Conservation (phyloP, 305 asterid genomes). For the Euphrasia arctica region DNA sequence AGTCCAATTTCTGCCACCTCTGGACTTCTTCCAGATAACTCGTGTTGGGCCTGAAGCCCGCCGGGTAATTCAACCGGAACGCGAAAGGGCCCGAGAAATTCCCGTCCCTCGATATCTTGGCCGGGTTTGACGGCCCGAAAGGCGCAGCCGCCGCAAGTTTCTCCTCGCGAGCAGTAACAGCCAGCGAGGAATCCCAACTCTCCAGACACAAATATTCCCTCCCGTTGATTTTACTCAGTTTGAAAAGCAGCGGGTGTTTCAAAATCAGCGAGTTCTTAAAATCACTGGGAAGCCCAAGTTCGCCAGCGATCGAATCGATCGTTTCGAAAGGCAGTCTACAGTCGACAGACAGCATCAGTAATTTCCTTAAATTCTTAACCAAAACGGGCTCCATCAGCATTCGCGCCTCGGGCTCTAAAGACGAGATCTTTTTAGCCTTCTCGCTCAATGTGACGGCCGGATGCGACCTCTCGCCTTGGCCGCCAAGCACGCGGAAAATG, state of each 20-base stretch:
- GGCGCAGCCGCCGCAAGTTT: slow-evolving; percentile 26
- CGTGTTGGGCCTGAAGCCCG: slow-evolving; percentile 85
- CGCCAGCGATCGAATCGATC: slow-evolving; percentile 47
- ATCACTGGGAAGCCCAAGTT: slow-evolving; percentile 77
- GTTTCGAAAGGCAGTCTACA: slow-evolving; percentile 70
- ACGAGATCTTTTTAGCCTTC: slow-evolving; percentile 63
- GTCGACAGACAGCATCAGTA: slow-evolving; percentile 87
- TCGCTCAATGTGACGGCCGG: slow-evolving; percentile 68
- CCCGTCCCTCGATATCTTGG: slow-evolving; percentile 68
- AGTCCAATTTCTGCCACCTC: slow-evolving; percentile 93
- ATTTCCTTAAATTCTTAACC: slow-evolving; percentile 70
- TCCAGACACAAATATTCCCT: slow-evolving; percentile 69
- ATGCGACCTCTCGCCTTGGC: slow-evolving; percentile 45
- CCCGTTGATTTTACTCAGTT: slow-evolving; percentile 48
- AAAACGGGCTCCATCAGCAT: slow-evolving; percentile 73
- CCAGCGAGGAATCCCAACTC: slow-evolving; percentile 90
- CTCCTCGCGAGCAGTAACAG: slow-evolving; percentile 83
- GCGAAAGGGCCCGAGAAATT: slow-evolving; percentile 71
- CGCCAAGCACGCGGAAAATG: slow-evolving; percentile 59
- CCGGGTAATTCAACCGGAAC: slow-evolving; percentile 63
- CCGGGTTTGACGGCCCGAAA: slow-evolving; percentile 18
- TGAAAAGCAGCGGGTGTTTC: slow-evolving; percentile 69
- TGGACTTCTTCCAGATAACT: slow-evolving; percentile 74
- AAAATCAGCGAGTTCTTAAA: slow-evolving; percentile 58
- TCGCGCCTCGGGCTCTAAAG: slow-evolving; percentile 50